Base-by-base conservation (phyloP, 2,329 filamentous ascomycete species). In the Neopestalotiopsis rosae region DNA sequence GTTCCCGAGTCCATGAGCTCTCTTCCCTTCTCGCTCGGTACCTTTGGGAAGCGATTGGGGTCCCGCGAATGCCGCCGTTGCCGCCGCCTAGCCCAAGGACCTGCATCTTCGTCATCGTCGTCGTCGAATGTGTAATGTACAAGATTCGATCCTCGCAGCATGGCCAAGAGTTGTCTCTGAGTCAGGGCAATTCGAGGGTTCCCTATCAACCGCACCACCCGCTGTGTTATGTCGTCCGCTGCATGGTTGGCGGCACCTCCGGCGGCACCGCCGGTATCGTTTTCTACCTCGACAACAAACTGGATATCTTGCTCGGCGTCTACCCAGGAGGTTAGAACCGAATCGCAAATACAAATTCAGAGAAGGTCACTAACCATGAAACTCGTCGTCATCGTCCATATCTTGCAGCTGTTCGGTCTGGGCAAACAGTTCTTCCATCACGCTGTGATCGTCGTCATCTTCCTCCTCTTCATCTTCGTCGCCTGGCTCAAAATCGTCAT, bases 1-100 rank as follows among this genome's bases (percentile, higher is more conserved):
- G 84, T 85, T 1, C 95, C 95, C 38, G 91, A 92, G 52, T 89
- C 85, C 94, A 98, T 97, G 70, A 98, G 83, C 73, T 91, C 89
- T 63, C 81, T 85, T 7, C 96, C 95, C 71, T 89, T 86, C 12
- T 92, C 89, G 75, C 91, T 97, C 0, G 95, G 95, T 0, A 97
- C 90, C 74, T 92, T 92, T n/a, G 95, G 94, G 69, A 95, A 95
- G 59, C 88, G 82, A 71, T 90, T 80, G 1, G 85, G 85, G 69
- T 90, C 86, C n/a, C 80, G 75, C 1, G 72, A 72, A 12, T 77
- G 76, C 24, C 80, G 77, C 66, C 86, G 83, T 61, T 86, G 81
- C 42, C 84, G 79, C 56, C 85, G 81, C 73, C 84, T 82, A 64
- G 84, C 80, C 63, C 81, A 68, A 10, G 76, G 79, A 12, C 81